Evolutionary conservation across 306 rosid species (phyloP), one percentile per base, ranked within the genome.

Genomic region (Oxytropis ochrocephala): DNA sequence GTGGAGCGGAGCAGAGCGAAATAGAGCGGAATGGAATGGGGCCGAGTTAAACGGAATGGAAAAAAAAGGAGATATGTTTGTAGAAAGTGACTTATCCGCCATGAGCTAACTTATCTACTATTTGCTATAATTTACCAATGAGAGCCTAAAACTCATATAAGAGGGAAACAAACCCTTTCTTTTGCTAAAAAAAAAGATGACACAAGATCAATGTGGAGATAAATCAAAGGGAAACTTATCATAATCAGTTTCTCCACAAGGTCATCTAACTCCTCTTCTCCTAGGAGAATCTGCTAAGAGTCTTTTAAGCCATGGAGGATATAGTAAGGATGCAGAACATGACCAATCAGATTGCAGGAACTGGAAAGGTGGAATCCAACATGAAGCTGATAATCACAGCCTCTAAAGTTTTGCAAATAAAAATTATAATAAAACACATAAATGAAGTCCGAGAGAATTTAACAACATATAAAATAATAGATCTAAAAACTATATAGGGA

Each of bases 341-440:
- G 96, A 86, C 46, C 86, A 79, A 69, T 93, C 96, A 51, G 98
- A 90, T 72, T 87, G 96, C 69, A 80, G 73, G 36, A 89, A 92
- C 64, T 86, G 87, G 89, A 89, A 80, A 73, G 69, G 64, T 71
- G 84, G 79, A 11, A 5, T 65, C 49, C 88, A 82, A 3, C 72
- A 54, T 24, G 78, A 82, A 72, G 63, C 78, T 32, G 69, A 81
- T 84, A 74, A 54, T 75, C 85, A 50, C 0, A 59, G 61, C 57
- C 61, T 72, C 80, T 56, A 32, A 76, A 80, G 13, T 79, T 87
- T 85, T 78, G 85, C 85, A 48, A 77, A 82, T 64, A 75, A 54
- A 16, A 6, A 43, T 43, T 7, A 50, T 39, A 73, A 53, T 35
- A 38, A 42, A 41, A 74, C 55, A n/a, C n/a, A n/a, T 67, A 61